Evolutionary conservation across 768 basidiomycete genomes (phyloP), one percentile per base, ranked within the genome.

Genomic region (Phaeolepiota aurea): DNA sequence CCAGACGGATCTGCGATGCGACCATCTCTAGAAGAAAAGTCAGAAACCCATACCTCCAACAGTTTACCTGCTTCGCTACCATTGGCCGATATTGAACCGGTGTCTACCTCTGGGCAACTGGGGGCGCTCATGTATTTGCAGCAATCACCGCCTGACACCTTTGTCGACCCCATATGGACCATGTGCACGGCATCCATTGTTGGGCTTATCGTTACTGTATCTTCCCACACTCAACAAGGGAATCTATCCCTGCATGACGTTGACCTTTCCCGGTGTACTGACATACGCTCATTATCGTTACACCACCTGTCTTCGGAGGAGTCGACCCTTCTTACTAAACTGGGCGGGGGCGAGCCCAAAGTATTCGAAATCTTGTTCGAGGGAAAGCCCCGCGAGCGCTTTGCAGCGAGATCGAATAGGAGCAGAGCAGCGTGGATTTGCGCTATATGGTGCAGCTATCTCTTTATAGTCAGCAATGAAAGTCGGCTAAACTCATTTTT

Each of bases 361-460:
- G 60, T 79, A 0, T 86, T 87, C 43, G 82, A 85, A 54, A 49
- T 87, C n/a, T 38, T 71, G 13, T 81, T 83, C 41, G 69, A 75
- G 39, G 74, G 67, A 11, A 57, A 64, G 16, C 58, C 57, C 3
- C 63, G 58, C 40, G 79, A 84, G 52, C 74, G 66, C 41, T 84
- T 87, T 54, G 83, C 80, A 0, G 76, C 74, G 2, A 55, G 62
- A 7, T 76, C 76, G 15, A 70, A 76, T 19, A 67, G 71, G 44
- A 81, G 82, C 42, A 66, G 85, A 38, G 82, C 82, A 3, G 70
- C 69, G 5, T 87, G 85, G 85, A 71, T 87, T 37, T 81, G 79
- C 49, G 73, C 78, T 2, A 75, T 87, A 35, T 87, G 85, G 85
- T 84, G n/a, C n/a, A n/a, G n/a, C 25, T 28, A 7, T 28, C 25